Evolutionary conservation across 305 asterid species (phyloP).

Genomic region (Coffea humblotiana): DNA sequence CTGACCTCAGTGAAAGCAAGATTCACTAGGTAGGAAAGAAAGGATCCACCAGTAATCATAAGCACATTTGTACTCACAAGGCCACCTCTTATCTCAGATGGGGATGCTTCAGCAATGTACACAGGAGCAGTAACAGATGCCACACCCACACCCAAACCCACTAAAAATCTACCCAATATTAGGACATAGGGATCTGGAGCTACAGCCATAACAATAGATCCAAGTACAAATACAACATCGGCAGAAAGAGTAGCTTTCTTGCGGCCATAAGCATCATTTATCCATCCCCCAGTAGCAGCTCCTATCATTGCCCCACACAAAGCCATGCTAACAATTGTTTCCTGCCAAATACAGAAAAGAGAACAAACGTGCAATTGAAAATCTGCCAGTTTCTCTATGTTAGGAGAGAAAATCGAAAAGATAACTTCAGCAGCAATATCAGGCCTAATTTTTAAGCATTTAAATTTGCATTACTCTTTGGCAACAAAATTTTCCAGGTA

Average conservation of each 20-base stretch:
- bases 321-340: conserved; percentile 98
- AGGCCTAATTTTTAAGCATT: background rate
- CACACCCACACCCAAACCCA: conserved; percentile 92
- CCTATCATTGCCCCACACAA: conserved; percentile 94
- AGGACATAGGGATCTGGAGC: conserved; percentile 83
- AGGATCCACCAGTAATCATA: conserved; percentile 98
- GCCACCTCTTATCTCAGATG: conserved; percentile 90
- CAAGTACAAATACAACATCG: conserved; percentile 78
- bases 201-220: conserved; percentile 81
- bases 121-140: conserved; percentile 98
- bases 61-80: conserved; percentile 96
- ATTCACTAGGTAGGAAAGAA: conserved; percentile 93
- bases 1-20: conserved; percentile 96
- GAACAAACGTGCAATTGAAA: background rate
- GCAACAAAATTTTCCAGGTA: no score
- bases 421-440: background rate
- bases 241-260: conserved; percentile 88
- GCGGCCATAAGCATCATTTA: conserved; percentile 83
- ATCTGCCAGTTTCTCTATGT: background rate
- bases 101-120: conserved; percentile 93
- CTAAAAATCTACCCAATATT: conserved; percentile 73
- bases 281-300: conserved; percentile 92
- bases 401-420: background rate
- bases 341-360: conserved; percentile 45
- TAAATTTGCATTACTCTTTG: background rate